Evolutionary conservation across 768 basidiomycete genomes (phyloP).

Genomic region (Dentipellis sp.): DNA sequence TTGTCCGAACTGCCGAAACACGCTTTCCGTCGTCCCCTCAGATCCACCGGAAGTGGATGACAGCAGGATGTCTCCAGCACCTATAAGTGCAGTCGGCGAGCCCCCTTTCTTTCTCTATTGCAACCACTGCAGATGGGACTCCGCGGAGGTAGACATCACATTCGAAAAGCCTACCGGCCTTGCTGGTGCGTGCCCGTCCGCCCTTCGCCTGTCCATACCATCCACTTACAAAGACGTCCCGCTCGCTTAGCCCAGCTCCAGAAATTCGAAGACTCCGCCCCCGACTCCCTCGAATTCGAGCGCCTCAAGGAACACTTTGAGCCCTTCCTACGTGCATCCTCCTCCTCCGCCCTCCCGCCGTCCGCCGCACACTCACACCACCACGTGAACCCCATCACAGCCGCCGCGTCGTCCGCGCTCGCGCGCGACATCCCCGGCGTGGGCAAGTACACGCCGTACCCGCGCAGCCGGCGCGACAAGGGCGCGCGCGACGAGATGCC

Average conservation of each 20-base stretch:
- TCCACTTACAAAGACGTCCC: background rate
- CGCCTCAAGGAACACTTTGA: constrained; percentile 96
- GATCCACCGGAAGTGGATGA: constrained; percentile 63
- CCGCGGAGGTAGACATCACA: constrained; percentile 79
- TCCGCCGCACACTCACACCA: constrained; percentile 51
- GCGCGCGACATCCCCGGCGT: constrained; percentile 83
- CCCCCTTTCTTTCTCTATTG: constrained; percentile 90
- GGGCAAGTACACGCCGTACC: constrained; percentile 62
- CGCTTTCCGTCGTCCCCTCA: constrained; percentile 84
- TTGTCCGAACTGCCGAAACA: constrained; percentile 89
- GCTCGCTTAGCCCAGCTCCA: constrained; percentile 70
- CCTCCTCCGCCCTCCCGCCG: constrained; percentile 56
- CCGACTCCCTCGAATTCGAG: constrained; percentile 86
- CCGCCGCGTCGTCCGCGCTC: constrained; percentile 82
- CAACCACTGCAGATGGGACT: constrained; percentile 92
- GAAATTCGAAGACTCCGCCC: constrained; percentile 78
- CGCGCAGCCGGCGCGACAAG: constrained; percentile 47
- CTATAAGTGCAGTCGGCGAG: constrained; percentile 59
- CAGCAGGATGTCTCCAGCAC: constrained; percentile 37
- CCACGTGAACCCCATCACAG: constrained; percentile 77
- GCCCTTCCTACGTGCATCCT: constrained; percentile 80
- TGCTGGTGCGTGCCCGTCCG: constrained; percentile 77
- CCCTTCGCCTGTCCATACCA: background rate
- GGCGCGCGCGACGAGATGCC: constrained; percentile 66
- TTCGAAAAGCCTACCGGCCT: constrained; percentile 97